A percentile compares a stretch with the other conserved stretches of the same genome.
Evolutionary conservation across 257 asterid genomes (phyloP).

Genomic region (Pogostemon cablin): DNA sequence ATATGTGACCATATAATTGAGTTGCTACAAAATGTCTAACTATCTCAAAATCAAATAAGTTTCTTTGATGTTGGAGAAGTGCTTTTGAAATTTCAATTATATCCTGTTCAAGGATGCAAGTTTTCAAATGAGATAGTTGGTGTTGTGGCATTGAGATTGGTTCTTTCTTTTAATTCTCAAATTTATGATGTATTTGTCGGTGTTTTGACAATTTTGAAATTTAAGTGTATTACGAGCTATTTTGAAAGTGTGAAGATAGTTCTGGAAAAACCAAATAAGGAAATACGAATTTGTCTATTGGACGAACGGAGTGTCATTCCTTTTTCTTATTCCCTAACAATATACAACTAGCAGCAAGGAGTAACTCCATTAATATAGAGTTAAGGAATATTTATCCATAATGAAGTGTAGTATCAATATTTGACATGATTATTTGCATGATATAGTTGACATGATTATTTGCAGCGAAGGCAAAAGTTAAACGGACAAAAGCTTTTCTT

Average conservation of each 20-base stretch:
- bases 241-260: no score
- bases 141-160: not conserved
- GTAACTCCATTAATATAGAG: slow-evolving; percentile 17
- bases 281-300: no score
- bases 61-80: not conserved
- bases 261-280: no score
- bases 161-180: slow-evolving; percentile 2
- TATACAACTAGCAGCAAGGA: slow-evolving; percentile 15
- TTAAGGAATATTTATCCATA: not conserved
- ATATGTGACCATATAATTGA: no score
- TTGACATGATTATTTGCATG: slow-evolving; percentile 8
- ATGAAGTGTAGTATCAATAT: slow-evolving; percentile 14
- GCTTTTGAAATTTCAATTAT: not conserved
- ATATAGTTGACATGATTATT: slow-evolving; percentile 30
- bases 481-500: slow-evolving; percentile 88
- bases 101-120: not conserved
- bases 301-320: no score
- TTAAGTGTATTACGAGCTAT: no score
- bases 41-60: not conserved
- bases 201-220: no score
- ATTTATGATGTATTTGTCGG: not conserved
- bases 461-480: slow-evolving; percentile 85
- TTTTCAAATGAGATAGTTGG: not conserved
- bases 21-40: not conserved
- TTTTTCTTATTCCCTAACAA: slow-evolving; percentile 8